phyloP scores from a whole-genome alignment of 495 filamentous ascomycete genomes.

The Talaromyces liani region DNA sequence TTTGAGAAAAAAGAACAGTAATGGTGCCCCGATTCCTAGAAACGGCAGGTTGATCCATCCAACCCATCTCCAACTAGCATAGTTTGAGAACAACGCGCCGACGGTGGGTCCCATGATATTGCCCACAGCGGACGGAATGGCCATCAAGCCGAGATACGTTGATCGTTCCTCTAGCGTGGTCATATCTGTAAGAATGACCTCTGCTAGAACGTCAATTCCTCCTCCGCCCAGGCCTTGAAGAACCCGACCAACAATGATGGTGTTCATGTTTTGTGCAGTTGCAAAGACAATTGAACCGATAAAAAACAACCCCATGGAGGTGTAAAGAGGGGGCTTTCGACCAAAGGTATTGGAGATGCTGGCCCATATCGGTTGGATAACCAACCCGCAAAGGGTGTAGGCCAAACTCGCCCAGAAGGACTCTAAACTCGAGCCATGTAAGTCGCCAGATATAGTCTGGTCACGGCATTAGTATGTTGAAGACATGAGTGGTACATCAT shows the following conservation, averaged over 20 bases:
- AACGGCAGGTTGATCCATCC: conserved; percentile 13
- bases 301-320: conserved; percentile 45
- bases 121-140: conserved; percentile 13
- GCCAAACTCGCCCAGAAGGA: conserved; percentile 33
- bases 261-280: conserved; percentile 49
- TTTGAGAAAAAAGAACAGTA: conserved; percentile 18
- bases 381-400: conserved; percentile 31
- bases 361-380: conserved; percentile 30
- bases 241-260: conserved; percentile 56
- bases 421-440: conserved; percentile 1
- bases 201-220: conserved; percentile 54
- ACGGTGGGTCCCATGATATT: conserved; percentile 28
- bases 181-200: conserved; percentile 61
- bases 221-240: conserved; percentile 71
- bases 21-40: conserved; percentile 22
- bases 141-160: background rate
- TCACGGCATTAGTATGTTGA: background rate
- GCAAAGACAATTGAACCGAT: conserved; percentile 54
- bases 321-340: conserved; percentile 36
- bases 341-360: conserved; percentile 35
- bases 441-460: background rate
- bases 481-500: background rate
- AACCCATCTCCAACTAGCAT: conserved; percentile 32
- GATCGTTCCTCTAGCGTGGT: conserved; percentile 33
- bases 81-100: conserved; percentile 31